Evolutionary conservation across 2,329 filamentous ascomycete species (phyloP), one percentile per base, ranked within the genome.

Genomic region (Sporothrix dimorphospora): DNA sequence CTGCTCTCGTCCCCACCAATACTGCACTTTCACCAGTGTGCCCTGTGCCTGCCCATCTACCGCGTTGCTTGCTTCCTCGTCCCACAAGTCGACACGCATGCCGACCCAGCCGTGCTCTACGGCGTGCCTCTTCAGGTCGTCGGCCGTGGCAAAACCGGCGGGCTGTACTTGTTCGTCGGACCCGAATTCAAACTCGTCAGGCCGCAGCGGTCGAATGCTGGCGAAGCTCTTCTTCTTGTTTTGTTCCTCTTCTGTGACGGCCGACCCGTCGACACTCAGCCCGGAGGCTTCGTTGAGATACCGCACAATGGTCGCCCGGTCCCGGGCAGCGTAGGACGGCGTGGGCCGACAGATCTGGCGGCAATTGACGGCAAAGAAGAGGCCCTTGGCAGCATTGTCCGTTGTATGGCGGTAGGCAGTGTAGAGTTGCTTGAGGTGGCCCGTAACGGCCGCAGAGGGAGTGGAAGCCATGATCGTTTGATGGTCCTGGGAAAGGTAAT

Each of bases 51-150:
- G 9, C 1, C 30, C 57, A 11, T 40, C n/a, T 4, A 11, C 3
- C 3, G 66, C 73, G 9, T 40, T 57, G 5, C 21, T n/a, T n/a
- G n/a, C 47, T 3, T 57, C 67, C 3, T 77, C 77, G 27, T 75
- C 73, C 79, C 78, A 79, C 40, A 79, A 61, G 57, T 79, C 77
- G 3, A 79, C 78, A 47, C 77, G 76, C 75, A 78, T 75, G 3
- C 78, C 79, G 1, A 73, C 72, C 79, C 78, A 80, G 4, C 72
- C 74, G 40, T 77, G 47, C n/a, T 78, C 75, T 3, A 45, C 38
- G 0, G 71, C 71, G 2, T 12, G 65, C 4, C 76, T 57, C 14
- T 45, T 42, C 34, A 65, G 11, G 11, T 21, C 59, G 1, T 65
- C 57, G 12, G 12, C 38, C n/a, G 59, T 42, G 1, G 38, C 21